Evolutionary conservation across 768 basidiomycete species (phyloP).

Genomic region (Leccinum rimulosum): DNA sequence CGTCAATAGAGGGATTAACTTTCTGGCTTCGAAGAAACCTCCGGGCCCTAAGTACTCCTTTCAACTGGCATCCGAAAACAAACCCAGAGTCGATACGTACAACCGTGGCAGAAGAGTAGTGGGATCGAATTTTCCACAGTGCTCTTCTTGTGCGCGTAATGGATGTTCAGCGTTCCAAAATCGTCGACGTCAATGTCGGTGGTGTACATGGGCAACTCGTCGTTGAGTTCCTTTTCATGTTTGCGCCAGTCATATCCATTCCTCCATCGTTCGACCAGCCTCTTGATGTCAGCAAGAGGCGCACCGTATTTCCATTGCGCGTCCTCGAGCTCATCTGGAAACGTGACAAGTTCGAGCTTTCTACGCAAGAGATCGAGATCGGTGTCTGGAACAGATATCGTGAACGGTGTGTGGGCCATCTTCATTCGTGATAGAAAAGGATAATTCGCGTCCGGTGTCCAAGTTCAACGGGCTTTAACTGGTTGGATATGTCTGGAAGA

Average conservation of each 20-base stretch:
- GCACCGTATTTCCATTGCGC: slow-evolving; percentile 52
- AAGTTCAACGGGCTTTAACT: no score
- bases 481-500: not conserved
- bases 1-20: slow-evolving; percentile 54
- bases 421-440: not conserved
- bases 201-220: slow-evolving; percentile 53
- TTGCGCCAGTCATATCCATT: slow-evolving; percentile 55
- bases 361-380: slow-evolving; percentile 38
- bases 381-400: slow-evolving; percentile 43
- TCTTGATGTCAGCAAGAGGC: slow-evolving; percentile 47
- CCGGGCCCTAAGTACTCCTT: slow-evolving; percentile 48
- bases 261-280: slow-evolving; percentile 50
- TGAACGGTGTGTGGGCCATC: slow-evolving; percentile 44
- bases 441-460: not conserved
- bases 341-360: slow-evolving; percentile 46
- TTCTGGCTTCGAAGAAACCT: slow-evolving; percentile 45
- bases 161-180: slow-evolving; percentile 49
- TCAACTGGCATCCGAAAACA: not conserved
- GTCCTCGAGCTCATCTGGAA: slow-evolving; percentile 58
- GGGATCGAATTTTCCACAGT: slow-evolving; percentile 45
- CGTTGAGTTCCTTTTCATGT: slow-evolving; percentile 50
- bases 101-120: slow-evolving; percentile 61
- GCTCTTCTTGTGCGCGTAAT: slow-evolving; percentile 59
- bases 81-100: slow-evolving; percentile 27
- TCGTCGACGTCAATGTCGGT: slow-evolving; percentile 47